A percentile compares a stretch with the other conserved stretches of the same genome.
These are phyloP conservation scores for Thyridium curvatum DNA, from an alignment of 2,329 filamentous ascomycete genomes.

Conservation along the genomic window DNA sequence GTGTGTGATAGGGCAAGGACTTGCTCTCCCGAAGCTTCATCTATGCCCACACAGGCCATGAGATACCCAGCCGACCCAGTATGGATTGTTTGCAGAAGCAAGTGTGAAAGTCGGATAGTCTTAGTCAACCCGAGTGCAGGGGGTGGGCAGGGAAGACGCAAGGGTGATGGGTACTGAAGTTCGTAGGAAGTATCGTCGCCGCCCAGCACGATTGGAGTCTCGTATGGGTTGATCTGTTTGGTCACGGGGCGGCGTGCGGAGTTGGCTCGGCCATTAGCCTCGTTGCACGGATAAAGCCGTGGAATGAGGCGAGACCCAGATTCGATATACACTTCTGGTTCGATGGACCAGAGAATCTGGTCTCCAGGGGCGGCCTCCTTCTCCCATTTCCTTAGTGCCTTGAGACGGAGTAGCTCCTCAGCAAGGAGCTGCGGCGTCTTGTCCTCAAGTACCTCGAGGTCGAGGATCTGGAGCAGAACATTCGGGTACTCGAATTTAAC, in stretches of 20 bases:
- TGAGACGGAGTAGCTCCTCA: constrained; percentile 9
- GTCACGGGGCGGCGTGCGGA: constrained; percentile 9
- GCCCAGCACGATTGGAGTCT: too few relatives aligned
- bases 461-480: constrained; percentile 14
- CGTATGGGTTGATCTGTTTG: not conserved
- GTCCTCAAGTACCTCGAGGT: constrained; percentile 8
- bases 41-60: too few relatives aligned
- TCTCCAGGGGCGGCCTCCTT: constrained; percentile 1
- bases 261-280: constrained; percentile 12
- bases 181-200: too few relatives aligned
- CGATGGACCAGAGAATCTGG: constrained; percentile 19
- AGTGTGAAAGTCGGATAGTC: too few relatives aligned
- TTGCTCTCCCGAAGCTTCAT: too few relatives aligned
- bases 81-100: too few relatives aligned
- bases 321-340: constrained; percentile 18
- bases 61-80: too few relatives aligned
- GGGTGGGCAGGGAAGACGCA: too few relatives aligned
- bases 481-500: constrained; percentile 12
- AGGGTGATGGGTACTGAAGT: too few relatives aligned
- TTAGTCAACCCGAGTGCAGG: too few relatives aligned
- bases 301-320: constrained; percentile 18
- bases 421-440: constrained; percentile 1
- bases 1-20: too few relatives aligned
- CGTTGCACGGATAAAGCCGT: constrained; percentile 10
- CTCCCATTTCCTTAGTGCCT: constrained; percentile 7